Percentiles rank a stretch among this genome's conserved stretches.
Evolutionary conservation across 495 filamentous ascomycete species (phyloP).

Genomic region (Pyrenula massariospora): DNA sequence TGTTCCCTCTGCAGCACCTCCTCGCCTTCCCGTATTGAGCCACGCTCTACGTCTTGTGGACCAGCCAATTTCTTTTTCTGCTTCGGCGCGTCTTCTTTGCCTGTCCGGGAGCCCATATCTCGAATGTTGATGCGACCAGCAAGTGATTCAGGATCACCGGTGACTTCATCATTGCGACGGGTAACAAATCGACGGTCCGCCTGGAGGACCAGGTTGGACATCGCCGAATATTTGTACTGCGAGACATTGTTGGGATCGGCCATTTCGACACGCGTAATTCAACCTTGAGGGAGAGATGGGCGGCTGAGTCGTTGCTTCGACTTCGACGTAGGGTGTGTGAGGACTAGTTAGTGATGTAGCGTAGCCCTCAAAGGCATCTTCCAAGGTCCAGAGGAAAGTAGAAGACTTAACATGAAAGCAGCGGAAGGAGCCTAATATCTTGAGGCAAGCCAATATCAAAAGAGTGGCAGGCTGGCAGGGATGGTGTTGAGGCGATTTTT

Average conservation of each 20-base stretch:
- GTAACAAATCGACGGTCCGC: constrained; percentile 94
- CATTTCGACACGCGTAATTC: constrained; percentile 45
- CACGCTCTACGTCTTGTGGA: constrained; percentile 59
- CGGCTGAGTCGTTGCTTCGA: no score
- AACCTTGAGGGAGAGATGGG: no score
- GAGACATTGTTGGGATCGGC: constrained; percentile 84
- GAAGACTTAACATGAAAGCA: no score
- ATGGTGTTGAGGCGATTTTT: no score
- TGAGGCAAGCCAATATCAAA: no score
- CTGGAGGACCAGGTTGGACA: constrained; percentile 99
- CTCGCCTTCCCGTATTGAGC: constrained; percentile 69
- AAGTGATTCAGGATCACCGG: constrained; percentile 93
- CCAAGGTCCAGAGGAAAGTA: no score
- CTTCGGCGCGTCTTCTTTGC: constrained; percentile 68
- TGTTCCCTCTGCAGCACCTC: constrained; percentile 81
- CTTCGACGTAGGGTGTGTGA: no score
- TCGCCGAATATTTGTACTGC: constrained; percentile 99
- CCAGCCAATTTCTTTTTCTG: constrained; percentile 58
- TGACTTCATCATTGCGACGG: constrained; percentile 83
- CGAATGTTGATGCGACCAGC: constrained; percentile 84
- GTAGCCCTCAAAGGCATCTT: no score
- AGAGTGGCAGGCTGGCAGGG: no score
- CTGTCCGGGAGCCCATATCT: constrained; percentile 83
- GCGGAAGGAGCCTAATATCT: no score
- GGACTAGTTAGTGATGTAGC: no score